phyloP scores from a whole-genome alignment of 768 basidiomycete species.

The Kwoniella heveanensis region DNA sequence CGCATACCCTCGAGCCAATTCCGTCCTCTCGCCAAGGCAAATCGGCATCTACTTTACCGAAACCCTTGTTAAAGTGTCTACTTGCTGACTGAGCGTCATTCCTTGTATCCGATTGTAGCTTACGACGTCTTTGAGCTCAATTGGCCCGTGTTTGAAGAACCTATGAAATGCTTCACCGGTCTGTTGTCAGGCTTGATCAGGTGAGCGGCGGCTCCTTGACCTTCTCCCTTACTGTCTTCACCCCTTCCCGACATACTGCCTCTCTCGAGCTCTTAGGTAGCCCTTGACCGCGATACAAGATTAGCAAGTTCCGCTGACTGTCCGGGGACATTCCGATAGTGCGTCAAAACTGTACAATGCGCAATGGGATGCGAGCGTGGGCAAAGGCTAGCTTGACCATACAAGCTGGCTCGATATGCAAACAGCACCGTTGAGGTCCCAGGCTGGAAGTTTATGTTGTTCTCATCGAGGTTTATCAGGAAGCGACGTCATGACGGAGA shows the following conservation, averaged over 20 bases:
- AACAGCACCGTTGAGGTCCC: too few species aligned
- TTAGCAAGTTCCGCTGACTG: neutral
- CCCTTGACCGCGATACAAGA: too few species aligned
- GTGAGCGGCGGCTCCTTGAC: constrained; percentile 16
- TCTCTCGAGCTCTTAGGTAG: too few species aligned
- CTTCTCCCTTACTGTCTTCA: too few species aligned
- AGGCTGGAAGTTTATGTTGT: too few species aligned
- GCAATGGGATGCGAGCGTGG: constrained; percentile 38
- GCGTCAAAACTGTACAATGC: constrained; percentile 43
- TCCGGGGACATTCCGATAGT: constrained; percentile 8
- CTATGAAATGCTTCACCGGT: constrained; percentile 47
- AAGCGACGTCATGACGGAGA: too few species aligned
- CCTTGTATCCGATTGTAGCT: constrained; percentile 22
- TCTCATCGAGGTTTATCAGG: too few species aligned
- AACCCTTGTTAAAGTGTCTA: too few species aligned
- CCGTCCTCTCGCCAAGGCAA: too few species aligned
- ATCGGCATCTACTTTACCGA: too few species aligned
- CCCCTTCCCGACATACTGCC: too few species aligned
- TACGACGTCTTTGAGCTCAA: constrained; percentile 47
- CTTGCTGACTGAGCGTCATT: neutral
- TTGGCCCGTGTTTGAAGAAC: constrained; percentile 38
- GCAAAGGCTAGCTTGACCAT: constrained; percentile 39
- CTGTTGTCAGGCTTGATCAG: constrained; percentile 43
- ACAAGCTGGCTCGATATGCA: neutral
- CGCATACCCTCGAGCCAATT: too few species aligned